Evolutionary conservation across 192 early-diverging fungal genomes (phyloP), one percentile per base, ranked within the genome.

Genomic region (Geranomyces variabilis): DNA sequence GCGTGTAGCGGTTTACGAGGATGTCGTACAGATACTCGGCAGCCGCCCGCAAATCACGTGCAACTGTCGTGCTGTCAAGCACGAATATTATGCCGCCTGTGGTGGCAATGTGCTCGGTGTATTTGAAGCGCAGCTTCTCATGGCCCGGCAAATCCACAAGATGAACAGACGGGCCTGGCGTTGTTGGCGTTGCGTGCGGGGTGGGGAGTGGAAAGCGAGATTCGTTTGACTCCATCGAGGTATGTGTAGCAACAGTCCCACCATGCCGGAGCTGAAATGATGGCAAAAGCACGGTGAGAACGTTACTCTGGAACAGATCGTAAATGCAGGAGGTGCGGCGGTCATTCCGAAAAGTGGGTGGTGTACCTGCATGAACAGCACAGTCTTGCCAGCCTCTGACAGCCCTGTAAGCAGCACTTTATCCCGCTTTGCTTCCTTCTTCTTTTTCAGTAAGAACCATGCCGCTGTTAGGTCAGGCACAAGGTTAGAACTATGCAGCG

Each of bases 131-230:
- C 21, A 92, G 82, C 62, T 90, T 91, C 68, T 92, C 90, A 74
- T 95, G 93, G n/a, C 94, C 94, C 10, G 94, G 94, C 24, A 96
- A 75, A 76, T 96, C 94, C 13, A 96, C 89, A 29, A 75, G 13
- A 57, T 75, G 67, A 21, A 70, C 45, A 14, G 66, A 28, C 28
- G 58, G 58, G 31, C 24, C 24, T 7, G 31, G 29, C 5, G 21
- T 19, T 1, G 33, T 24, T 21, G 21, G 17, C 36, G 63, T 24
- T 17, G 63, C 5, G 2, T 7, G 5, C 14, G 36, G 34, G 22
- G 41, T 21, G 6, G 41, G 12, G 6, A 64, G 22, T 13, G 41
- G 43, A 29, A 91, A 72, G 45, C 79, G 63, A 13, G 73, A 87
- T 72, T 90, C 86, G 64, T 93, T 93, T 70, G 92, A 86, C 51